Conservation (phyloP, 2,329 filamentous ascomycete species). For the Pseudodiploospora longispora region DNA sequence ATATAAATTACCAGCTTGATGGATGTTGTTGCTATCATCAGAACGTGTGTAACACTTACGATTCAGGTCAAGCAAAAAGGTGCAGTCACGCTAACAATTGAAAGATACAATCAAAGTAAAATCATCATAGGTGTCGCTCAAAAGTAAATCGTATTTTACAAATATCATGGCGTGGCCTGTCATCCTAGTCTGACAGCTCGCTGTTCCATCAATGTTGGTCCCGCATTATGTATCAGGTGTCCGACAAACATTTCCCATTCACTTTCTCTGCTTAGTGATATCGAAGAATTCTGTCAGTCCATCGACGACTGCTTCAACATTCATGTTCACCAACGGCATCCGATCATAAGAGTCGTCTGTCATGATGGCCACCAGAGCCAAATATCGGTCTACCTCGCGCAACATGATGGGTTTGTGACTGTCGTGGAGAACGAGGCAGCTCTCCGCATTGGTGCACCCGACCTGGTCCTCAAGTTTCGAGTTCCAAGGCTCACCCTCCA, state of each 20-base stretch:
- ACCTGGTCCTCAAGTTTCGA: conserved; percentile 57
- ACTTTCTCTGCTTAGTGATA: conserved; percentile 52
- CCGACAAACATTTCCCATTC: conserved; percentile 3
- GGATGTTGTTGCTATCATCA: too few species aligned
- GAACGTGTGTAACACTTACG: too few species aligned
- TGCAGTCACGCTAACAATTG: too few species aligned
- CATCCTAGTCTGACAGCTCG: too few species aligned
- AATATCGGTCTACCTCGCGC: conserved; percentile 63
- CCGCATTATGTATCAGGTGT: background rate
- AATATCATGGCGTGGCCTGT: too few species aligned
- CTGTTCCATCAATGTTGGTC: background rate
- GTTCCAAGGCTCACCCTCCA: conserved; percentile 54
- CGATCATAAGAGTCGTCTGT: conserved; percentile 76
- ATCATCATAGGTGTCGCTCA: too few species aligned
- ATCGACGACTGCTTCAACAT: conserved; percentile 73
- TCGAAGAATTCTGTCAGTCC: conserved; percentile 73
- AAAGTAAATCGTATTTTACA: too few species aligned
- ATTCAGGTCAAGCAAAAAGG: too few species aligned
- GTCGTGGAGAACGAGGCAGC: conserved; percentile 59
- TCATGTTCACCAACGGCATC: conserved; percentile 80
- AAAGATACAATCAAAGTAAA: too few species aligned
- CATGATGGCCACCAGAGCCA: conserved; percentile 80
- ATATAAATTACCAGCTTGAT: conserved; percentile 28
- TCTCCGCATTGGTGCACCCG: conserved; percentile 58
- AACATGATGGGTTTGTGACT: conserved; percentile 57